phyloP scores from a whole-genome alignment of 129 eudicot genomes.

The sunflower (Helianthus annuus) region DNA sequence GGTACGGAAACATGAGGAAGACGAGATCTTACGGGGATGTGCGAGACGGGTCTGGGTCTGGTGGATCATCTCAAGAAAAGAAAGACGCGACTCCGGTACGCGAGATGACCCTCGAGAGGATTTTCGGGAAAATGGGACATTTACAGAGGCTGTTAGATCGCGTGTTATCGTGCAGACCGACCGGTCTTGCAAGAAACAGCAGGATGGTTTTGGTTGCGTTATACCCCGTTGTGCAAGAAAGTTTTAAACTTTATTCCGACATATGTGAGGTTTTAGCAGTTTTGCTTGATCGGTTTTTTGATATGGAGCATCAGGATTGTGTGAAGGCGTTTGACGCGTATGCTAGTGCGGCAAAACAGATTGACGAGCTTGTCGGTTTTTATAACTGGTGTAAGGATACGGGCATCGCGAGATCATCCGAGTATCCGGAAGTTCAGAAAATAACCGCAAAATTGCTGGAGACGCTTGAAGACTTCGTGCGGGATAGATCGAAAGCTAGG shows the following conservation, averaged over 20 bases:
- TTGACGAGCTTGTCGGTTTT: constrained; percentile 71
- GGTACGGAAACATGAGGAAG: constrained; percentile 63
- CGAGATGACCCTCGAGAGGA: constrained; percentile 70
- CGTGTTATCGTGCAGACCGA: constrained; percentile 66
- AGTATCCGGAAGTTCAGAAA: constrained; percentile 74
- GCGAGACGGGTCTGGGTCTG: constrained; percentile 38
- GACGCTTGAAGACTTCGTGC: constrained; percentile 79
- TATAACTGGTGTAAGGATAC: constrained; percentile 87
- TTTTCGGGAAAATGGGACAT: constrained; percentile 80
- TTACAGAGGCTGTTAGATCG: constrained; percentile 77
- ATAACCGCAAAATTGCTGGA: constrained; percentile 64
- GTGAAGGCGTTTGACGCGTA: constrained; percentile 80
- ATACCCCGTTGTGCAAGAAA: constrained; percentile 67
- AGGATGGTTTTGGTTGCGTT: constrained; percentile 69
- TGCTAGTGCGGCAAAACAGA: constrained; percentile 71
- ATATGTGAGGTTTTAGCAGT: constrained; percentile 51
- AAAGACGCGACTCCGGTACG: constrained; percentile 63
- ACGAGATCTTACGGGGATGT: constrained; percentile 74
- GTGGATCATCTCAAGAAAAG: constrained; percentile 30
- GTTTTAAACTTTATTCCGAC: constrained; percentile 62
- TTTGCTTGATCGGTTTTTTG: constrained; percentile 69
- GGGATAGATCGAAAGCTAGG: constrained; percentile 64
- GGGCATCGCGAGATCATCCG: constrained; percentile 77
- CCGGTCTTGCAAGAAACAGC: constrained; percentile 73
- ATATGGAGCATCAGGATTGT: constrained; percentile 80